Evolutionary conservation across 2,329 filamentous ascomycete species (phyloP).

Genomic region (Penicillium sp.): DNA sequence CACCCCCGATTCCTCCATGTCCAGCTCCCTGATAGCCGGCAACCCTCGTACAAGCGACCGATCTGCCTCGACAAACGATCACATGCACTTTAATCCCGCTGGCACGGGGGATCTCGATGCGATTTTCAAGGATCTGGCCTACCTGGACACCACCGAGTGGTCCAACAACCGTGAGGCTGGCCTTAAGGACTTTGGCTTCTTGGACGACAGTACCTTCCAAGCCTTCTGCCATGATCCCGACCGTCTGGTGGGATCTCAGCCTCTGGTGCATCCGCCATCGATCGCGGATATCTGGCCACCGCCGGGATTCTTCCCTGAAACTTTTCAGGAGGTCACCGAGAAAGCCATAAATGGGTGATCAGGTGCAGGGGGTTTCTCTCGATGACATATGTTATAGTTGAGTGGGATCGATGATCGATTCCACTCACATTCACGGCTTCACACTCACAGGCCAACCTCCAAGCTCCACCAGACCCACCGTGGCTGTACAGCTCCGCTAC

Average conservation of each 20-base stretch:
- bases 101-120: conserved; percentile 41
- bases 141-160: conserved; percentile 50
- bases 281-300: conserved; percentile 48
- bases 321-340: conserved; percentile 35
- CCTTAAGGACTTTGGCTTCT: conserved; percentile 47
- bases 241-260: conserved; percentile 39
- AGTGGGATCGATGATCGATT: background rate
- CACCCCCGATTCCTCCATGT: conserved; percentile 38
- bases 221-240: conserved; percentile 50
- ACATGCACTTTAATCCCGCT: conserved; percentile 7
- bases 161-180: conserved; percentile 44
- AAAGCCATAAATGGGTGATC: conserved; percentile 26
- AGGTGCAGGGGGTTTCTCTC: background rate
- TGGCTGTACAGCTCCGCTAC: background rate
- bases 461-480: background rate
- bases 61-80: conserved; percentile 14
- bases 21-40: conserved; percentile 25
- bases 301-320: conserved; percentile 46
- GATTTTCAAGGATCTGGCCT: conserved; percentile 49
- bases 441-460: background rate
- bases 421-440: background rate
- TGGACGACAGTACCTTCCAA: conserved; percentile 48
- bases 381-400: background rate
- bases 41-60: conserved; percentile 18
- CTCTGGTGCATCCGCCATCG: conserved; percentile 41